These are phyloP conservation scores for Syzygium aqueum DNA, from an alignment of 345 rosid genomes.

Conservation along the genomic window DNA sequence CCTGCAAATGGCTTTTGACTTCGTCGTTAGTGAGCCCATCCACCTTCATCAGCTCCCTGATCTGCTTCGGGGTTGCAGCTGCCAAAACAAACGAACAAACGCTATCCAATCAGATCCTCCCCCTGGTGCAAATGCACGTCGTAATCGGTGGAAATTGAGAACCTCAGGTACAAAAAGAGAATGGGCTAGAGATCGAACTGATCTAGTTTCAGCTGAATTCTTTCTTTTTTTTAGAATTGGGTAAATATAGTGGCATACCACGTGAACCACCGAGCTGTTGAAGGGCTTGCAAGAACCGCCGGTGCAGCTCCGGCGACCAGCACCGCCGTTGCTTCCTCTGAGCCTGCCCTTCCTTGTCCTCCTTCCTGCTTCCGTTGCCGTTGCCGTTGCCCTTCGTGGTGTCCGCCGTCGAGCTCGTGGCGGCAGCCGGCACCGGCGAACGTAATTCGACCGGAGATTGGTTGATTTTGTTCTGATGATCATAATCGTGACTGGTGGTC, in stretches of 20 bases:
- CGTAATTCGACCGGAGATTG: constrained; percentile 8
- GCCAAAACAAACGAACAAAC: constrained; percentile 3
- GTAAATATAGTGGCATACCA: constrained; percentile 21
- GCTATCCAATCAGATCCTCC: not conserved
- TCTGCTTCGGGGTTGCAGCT: constrained; percentile 96
- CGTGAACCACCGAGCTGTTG: constrained; percentile 93
- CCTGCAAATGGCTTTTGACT: constrained; percentile 99
- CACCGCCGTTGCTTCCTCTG: constrained; percentile 76
- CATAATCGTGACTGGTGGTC: not conserved
- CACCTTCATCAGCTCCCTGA: constrained; percentile 91
- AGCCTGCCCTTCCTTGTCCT: constrained; percentile 30
- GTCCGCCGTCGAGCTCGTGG: constrained; percentile 42
- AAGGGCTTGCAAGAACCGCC: constrained; percentile 75
- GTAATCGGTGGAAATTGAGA: not conserved
- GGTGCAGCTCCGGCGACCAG: constrained; percentile 95
- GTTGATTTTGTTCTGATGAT: not conserved
- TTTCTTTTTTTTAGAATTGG: not conserved
- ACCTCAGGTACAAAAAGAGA: not conserved
- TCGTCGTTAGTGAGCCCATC: constrained; percentile 94
- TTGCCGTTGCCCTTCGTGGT: constrained; percentile 8
- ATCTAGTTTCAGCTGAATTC: not conserved
- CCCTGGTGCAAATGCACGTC: not conserved
- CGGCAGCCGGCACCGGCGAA: constrained; percentile 25
- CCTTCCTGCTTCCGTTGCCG: constrained; percentile 15
- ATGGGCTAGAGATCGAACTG: not conserved